Evolutionary conservation across 2,329 filamentous ascomycete species (phyloP).

Genomic region (Pseudogymnoascus sp.): DNA sequence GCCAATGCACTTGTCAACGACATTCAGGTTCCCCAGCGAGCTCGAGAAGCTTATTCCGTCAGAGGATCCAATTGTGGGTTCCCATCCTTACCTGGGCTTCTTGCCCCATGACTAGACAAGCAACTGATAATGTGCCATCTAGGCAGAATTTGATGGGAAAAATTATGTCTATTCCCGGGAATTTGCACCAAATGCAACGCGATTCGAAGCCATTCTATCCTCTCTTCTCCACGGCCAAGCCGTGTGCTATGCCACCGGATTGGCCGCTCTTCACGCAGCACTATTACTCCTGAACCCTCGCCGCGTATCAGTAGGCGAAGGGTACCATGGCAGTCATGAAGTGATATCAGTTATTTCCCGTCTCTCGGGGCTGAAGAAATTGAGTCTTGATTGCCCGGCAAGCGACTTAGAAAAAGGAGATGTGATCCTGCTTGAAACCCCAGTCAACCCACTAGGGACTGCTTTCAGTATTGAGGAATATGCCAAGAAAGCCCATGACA

Average conservation of each 20-base stretch:
- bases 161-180: conserved; percentile 78
- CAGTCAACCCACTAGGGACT: conserved; percentile 81
- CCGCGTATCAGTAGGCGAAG: conserved; percentile 70
- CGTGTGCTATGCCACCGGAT: conserved; percentile 74
- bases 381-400: conserved; percentile 61
- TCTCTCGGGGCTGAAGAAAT: conserved; percentile 63
- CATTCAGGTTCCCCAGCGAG: conserved; percentile 73
- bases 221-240: conserved; percentile 61
- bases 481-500: conserved; percentile 60
- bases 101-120: background rate
- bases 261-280: conserved; percentile 81
- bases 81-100: background rate
- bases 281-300: conserved; percentile 77
- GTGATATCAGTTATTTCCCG: conserved; percentile 67
- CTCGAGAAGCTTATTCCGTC: conserved; percentile 52
- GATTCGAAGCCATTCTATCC: conserved; percentile 75
- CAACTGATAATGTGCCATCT: conserved; percentile 8
- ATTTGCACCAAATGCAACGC: conserved; percentile 68
- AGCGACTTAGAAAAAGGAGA: conserved; percentile 67
- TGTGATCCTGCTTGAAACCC: conserved; percentile 85
- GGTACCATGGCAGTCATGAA: conserved; percentile 91
- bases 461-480: conserved; percentile 66
- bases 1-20: conserved; percentile 83
- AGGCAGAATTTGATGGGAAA: conserved; percentile 38
- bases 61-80: conserved; percentile 49